Conservation (phyloP, 1,284 basidiomycete species). For the Tremellales sp. region DNA sequence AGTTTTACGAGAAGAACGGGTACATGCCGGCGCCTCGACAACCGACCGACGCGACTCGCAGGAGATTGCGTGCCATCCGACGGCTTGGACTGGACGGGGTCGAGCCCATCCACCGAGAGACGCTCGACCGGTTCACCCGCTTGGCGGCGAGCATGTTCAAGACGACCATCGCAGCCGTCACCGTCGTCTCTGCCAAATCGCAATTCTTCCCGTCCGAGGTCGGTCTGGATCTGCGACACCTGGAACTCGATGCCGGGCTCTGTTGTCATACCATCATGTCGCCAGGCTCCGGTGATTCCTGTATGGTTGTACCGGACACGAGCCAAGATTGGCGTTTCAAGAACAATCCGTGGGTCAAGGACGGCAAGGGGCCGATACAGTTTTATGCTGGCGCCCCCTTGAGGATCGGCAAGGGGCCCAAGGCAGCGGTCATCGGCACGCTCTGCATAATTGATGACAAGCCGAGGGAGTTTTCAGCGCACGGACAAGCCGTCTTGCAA, state of each 20-base stretch:
- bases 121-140: constrained; percentile 35
- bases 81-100: constrained; percentile 33
- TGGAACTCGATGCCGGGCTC: constrained; percentile 27
- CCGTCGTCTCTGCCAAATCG: constrained; percentile 26
- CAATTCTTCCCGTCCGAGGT: constrained; percentile 31
- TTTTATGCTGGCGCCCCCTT: constrained; percentile 36
- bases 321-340: constrained; percentile 30
- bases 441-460: constrained; percentile 31
- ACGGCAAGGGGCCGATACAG: constrained; percentile 12
- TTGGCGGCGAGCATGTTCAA: constrained; percentile 32
- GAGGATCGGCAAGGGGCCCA: constrained; percentile 16
- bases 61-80: constrained; percentile 34
- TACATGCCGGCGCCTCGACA: constrained; percentile 38
- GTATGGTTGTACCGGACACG: constrained; percentile 24
- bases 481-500: constrained; percentile 13
- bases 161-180: constrained; percentile 26
- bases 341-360: constrained; percentile 27
- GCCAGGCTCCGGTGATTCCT: constrained; percentile 10
- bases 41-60: constrained; percentile 21
- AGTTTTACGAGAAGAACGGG: constrained; percentile 30
- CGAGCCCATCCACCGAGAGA: constrained; percentile 9
- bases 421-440: constrained; percentile 27
- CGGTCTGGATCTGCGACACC: constrained; percentile 17
- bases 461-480: constrained; percentile 23
- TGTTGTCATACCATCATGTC: constrained; percentile 34